Percentiles rank a stretch among this genome's conserved stretches.
These are phyloP conservation scores for Spatholobus suberectus DNA, from an alignment of 306 rosid species.

Conservation along the genomic window DNA sequence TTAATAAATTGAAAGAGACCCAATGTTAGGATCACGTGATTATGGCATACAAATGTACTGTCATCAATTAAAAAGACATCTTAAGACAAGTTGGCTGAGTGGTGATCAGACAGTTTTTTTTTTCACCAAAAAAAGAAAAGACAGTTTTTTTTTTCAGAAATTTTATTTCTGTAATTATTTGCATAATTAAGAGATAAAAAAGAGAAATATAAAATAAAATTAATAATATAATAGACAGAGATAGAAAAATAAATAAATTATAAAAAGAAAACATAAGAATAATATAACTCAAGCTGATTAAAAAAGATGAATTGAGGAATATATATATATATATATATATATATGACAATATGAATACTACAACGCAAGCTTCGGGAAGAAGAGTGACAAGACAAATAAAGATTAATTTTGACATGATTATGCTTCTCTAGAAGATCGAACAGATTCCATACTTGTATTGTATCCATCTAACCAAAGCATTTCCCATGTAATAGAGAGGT, in stretches of 20 bases:
- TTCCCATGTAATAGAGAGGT: constrained; percentile 26
- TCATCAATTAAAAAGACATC: constrained; percentile 49
- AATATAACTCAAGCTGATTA: not conserved
- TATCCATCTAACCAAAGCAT: constrained; percentile 36
- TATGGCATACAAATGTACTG: constrained; percentile 43
- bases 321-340: not conserved
- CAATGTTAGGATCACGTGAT: constrained; percentile 40
- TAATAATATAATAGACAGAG: not conserved
- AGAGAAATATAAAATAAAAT: not conserved
- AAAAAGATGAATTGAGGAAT: not conserved
- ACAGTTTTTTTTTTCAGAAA: constrained; percentile 26
- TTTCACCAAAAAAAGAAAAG: no score
- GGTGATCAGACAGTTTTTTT: constrained; percentile 57
- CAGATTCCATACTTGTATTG: constrained; percentile 60
- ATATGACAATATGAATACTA: constrained; percentile 18
- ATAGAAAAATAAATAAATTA: not conserved
- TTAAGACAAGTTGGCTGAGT: constrained; percentile 57
- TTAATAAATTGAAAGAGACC: constrained; percentile 37
- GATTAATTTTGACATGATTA: constrained; percentile 46
- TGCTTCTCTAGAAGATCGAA: constrained; percentile 61
- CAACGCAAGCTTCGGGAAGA: constrained; percentile 20
- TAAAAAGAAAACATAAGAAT: not conserved
- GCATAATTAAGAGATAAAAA: not conserved
- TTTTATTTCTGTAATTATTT: not conserved
- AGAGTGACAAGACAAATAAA: constrained; percentile 51